These are phyloP conservation scores for Inga laurina DNA, from an alignment of 306 rosid genomes.

Conservation along the genomic window DNA sequence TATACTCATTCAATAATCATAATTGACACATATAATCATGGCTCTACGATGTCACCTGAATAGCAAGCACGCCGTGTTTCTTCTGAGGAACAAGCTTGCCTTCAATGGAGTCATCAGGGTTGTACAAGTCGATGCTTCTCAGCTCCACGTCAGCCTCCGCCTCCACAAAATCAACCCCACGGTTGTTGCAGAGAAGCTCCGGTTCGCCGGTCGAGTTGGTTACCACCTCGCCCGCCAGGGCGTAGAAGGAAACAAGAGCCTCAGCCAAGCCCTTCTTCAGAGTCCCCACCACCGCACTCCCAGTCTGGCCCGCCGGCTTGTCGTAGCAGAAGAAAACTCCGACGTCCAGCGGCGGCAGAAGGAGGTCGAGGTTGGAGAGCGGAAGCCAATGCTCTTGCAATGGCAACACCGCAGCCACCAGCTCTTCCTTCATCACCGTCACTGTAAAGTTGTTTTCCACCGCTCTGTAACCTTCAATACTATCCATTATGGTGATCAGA, in stretches of 20 bases:
- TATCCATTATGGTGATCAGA: constrained; percentile 5
- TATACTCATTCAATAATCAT: no score
- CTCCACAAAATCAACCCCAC: constrained; percentile 69
- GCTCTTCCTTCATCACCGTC: constrained; percentile 40
- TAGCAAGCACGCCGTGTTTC: background rate
- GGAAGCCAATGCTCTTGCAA: constrained; percentile 67
- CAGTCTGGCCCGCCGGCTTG: background rate
- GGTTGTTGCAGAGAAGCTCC: constrained; percentile 68
- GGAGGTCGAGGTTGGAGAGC: constrained; percentile 74
- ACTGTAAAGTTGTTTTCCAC: constrained; percentile 32
- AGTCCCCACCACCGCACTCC: constrained; percentile 19
- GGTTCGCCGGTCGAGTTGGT: constrained; percentile 58
- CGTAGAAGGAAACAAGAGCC: constrained; percentile 54
- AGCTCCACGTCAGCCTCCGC: constrained; percentile 63
- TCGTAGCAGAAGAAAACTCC: constrained; percentile 68
- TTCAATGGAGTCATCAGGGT: constrained; percentile 21
- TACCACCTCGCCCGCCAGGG: constrained; percentile 66
- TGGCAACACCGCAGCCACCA: constrained; percentile 60
- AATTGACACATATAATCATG: no score
- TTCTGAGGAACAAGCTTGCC: constrained; percentile 18
- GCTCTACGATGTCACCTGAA: constrained; percentile 1
- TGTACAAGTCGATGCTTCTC: constrained; percentile 50
- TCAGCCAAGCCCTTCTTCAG: constrained; percentile 56
- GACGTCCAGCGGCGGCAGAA: constrained; percentile 60
- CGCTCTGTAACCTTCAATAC: background rate